phyloP scores from a whole-genome alignment of 257 asterid species.

The Solanum peruvianum region DNA sequence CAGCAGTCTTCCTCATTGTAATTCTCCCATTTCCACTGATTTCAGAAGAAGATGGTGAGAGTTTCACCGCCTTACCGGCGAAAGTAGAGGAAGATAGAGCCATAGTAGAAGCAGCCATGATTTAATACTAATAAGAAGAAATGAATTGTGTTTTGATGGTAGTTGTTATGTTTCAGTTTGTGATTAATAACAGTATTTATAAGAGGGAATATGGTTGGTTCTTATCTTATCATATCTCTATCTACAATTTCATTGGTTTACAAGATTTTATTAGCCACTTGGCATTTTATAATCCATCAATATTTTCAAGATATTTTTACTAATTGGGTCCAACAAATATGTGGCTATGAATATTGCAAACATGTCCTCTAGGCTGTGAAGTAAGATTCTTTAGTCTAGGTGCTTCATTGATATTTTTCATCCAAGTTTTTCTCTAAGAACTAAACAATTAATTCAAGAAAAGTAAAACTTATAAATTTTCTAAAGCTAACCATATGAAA shows the following conservation, averaged over 20 bases:
- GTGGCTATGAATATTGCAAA: not conserved
- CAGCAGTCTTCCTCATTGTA: conserved; percentile 29
- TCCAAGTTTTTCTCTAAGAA: not conserved
- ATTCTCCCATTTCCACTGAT: conserved; percentile 13
- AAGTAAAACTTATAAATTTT: not conserved
- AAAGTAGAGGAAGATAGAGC: conserved; percentile 50
- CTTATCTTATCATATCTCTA: not conserved
- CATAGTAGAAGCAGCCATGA: conserved; percentile 49
- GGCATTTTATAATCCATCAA: not conserved
- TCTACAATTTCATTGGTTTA: not conserved
- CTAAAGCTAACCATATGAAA: not conserved
- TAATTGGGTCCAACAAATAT: not conserved
- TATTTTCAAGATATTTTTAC: not conserved
- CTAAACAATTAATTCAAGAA: not conserved
- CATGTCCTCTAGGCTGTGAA: not conserved
- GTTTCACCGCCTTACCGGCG: conserved; percentile 37
- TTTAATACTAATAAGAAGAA: not conserved
- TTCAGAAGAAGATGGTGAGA: conserved; percentile 24
- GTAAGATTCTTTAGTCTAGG: not conserved
- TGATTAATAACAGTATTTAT: not conserved
- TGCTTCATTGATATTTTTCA: not conserved
- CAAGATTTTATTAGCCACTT: not conserved
- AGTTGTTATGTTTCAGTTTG: not conserved
- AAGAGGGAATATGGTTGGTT: not conserved
- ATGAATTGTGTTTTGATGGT: not conserved